Evolutionary conservation across 805 yeast genomes (phyloP).

Genomic region (Candida succiphila): DNA sequence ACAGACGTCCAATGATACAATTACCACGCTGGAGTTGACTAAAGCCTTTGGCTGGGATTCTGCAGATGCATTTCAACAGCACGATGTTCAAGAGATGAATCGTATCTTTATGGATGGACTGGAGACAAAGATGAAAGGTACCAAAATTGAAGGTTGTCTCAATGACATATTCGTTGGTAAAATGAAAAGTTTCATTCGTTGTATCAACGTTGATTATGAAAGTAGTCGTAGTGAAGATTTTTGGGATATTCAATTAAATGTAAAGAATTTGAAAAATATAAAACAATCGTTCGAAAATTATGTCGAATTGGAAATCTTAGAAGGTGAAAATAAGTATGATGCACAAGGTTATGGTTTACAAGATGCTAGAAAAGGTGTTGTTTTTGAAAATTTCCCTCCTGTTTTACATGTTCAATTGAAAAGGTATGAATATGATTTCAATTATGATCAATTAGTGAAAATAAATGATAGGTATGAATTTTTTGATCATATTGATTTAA

Average conservation of each 20-base stretch:
- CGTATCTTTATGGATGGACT: constrained; percentile 91
- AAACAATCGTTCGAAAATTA: constrained; percentile 76
- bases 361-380: constrained; percentile 95
- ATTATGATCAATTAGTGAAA: constrained; percentile 79
- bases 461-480: constrained; percentile 89
- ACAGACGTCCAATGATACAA: constrained; percentile 62
- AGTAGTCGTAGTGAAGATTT: constrained; percentile 87
- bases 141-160: constrained; percentile 64
- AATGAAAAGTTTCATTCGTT: constrained; percentile 90
- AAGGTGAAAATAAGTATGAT: constrained; percentile 92
- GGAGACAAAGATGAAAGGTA: constrained; percentile 85
- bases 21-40: constrained; percentile 81
- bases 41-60: constrained; percentile 96
- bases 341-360: constrained; percentile 87
- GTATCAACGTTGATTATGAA: constrained; percentile 89
- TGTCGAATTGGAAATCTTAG: constrained; percentile 77
- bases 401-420: constrained; percentile 90
- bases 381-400: constrained; percentile 82
- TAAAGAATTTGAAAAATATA: constrained; percentile 67
- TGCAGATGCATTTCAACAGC: constrained; percentile 92
- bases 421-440: constrained; percentile 89
- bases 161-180: constrained; percentile 88
- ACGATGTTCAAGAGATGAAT: constrained; percentile 94
- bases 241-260: constrained; percentile 97
- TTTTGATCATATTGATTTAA: constrained; percentile 72